A percentile compares a stretch with the other conserved stretches of the same genome.
These are phyloP conservation scores for Chimonanthus salicifolius DNA, from an alignment of 164 flowering plant species.

Conservation along the genomic window DNA sequence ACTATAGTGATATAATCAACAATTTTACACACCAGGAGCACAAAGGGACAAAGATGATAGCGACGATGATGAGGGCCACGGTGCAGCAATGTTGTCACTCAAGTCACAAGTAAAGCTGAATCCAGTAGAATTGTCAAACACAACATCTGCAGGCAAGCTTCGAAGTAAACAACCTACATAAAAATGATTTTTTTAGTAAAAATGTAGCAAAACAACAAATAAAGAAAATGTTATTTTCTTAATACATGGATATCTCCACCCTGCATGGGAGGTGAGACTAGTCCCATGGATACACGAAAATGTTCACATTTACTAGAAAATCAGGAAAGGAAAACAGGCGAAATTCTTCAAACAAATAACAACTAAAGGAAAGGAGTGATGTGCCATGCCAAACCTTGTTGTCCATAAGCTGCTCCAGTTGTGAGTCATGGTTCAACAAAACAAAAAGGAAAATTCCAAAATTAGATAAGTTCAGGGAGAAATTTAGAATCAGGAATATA, in stretches of 20 bases:
- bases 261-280: too few relatives aligned
- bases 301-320: background rate
- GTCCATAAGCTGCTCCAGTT: constrained; percentile 60
- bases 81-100: constrained; percentile 91
- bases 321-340: background rate
- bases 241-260: too few relatives aligned
- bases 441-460: constrained; percentile 14
- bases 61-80: constrained; percentile 94
- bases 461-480: constrained; percentile 14
- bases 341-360: background rate
- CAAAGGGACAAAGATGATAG: constrained; percentile 71
- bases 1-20: too few relatives aligned
- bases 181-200: background rate
- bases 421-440: constrained; percentile 9
- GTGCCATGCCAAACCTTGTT: constrained; percentile 51
- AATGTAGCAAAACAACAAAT: background rate
- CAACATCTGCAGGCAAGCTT: constrained; percentile 80
- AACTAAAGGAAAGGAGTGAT: background rate
- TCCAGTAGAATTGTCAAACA: constrained; percentile 70
- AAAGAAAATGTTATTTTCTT: too few relatives aligned
- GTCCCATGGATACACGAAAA: too few relatives aligned
- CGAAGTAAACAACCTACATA: constrained; percentile 84
- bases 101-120: constrained; percentile 88
- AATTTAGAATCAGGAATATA: background rate
- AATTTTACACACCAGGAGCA: constrained; percentile 68